A percentile compares a stretch with the other conserved stretches of the same genome.
These are phyloP conservation scores for Fagus crenata DNA, from an alignment of 306 rosid species.

Conservation along the genomic window DNA sequence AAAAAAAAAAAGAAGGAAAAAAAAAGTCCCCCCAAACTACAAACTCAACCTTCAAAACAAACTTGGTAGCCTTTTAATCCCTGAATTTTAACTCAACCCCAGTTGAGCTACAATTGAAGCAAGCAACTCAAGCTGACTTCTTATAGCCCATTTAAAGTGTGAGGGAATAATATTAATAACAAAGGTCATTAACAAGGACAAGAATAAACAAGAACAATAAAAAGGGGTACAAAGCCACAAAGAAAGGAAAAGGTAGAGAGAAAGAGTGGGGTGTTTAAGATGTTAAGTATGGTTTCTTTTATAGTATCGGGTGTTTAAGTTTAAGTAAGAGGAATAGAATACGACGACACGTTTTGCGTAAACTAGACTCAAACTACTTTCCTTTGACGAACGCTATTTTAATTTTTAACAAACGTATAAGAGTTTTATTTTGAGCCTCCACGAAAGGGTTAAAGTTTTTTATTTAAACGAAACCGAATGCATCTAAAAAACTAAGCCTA, in stretches of 20 bases:
- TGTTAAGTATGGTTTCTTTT: constrained; percentile 56
- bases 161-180: constrained; percentile 3
- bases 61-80: background rate
- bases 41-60: background rate
- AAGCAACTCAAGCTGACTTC: constrained; percentile 1
- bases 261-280: constrained; percentile 9
- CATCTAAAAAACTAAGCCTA: background rate
- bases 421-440: constrained; percentile 10
- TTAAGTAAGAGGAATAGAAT: constrained; percentile 25
- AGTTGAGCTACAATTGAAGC: background rate
- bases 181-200: constrained; percentile 22
- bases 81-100: constrained; percentile 1
- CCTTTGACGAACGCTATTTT: constrained; percentile 49
- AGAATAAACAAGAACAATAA: constrained; percentile 19
- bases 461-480: constrained; percentile 14
- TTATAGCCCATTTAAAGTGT: constrained; percentile 30
- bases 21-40: background rate
- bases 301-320: constrained; percentile 63
- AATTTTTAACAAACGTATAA: constrained; percentile 20
- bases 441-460: constrained; percentile 16
- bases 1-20: background rate
- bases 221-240: background rate
- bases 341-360: constrained; percentile 83
- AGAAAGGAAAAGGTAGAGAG: background rate
- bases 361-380: constrained; percentile 73